Conservation (phyloP, 2,329 filamentous ascomycete genomes). For the Colletotrichum chlorophyti region DNA sequence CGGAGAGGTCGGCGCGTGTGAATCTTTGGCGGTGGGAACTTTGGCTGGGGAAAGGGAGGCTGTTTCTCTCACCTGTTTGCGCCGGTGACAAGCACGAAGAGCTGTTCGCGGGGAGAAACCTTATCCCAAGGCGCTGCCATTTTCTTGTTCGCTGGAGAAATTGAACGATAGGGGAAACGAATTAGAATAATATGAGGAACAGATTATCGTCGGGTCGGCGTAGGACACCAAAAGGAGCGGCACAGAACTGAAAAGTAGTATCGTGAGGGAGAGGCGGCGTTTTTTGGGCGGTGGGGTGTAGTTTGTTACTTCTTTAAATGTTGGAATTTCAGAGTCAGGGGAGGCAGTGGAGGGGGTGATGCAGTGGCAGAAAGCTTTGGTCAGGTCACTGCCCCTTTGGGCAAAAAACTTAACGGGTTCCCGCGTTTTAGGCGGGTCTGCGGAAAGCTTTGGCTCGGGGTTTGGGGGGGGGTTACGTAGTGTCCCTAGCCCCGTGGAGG, state of each 20-base stretch:
- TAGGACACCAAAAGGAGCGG: too few species aligned
- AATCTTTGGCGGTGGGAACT: background rate
- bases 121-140: slow-evolving; percentile 42
- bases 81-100: slow-evolving; percentile 79
- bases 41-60: background rate
- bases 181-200: background rate
- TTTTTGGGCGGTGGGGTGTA: background rate
- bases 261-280: background rate
- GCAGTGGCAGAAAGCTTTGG: background rate
- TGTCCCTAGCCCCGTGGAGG: too few species aligned
- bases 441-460: background rate
- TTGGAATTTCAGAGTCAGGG: slow-evolving; percentile 13
- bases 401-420: slow-evolving; percentile 1
- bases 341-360: background rate
- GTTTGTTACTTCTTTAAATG: too few species aligned
- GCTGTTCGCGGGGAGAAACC: slow-evolving; percentile 48
- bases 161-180: background rate
- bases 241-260: too few species aligned
- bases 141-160: slow-evolving; percentile 10
- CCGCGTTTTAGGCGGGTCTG: slow-evolving; percentile 1
- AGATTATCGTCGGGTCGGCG: too few species aligned
- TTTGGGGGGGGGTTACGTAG: too few species aligned
- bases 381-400: slow-evolving; percentile 20
- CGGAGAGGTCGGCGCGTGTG: background rate
- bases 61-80: slow-evolving; percentile 74